Evolutionary conservation across 768 basidiomycete genomes (phyloP).

Genomic region (Termitomyces eurrhizus): DNA sequence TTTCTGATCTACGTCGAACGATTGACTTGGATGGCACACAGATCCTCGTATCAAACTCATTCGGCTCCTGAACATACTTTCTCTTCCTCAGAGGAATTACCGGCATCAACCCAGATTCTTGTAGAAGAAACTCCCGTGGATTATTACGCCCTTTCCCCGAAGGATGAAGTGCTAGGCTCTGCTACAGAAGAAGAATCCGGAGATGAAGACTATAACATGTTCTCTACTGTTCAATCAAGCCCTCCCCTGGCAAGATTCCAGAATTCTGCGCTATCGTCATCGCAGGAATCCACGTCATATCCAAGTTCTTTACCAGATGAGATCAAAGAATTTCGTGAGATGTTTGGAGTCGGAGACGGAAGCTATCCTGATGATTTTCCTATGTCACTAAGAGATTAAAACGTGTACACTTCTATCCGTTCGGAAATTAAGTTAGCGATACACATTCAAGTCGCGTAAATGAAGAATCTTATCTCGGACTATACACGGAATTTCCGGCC

Average conservation of each 20-base stretch:
- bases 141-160: constrained; percentile 14
- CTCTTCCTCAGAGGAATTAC: neutral
- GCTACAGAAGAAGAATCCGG: constrained; percentile 37
- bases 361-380: constrained; percentile 42
- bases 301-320: constrained; percentile 30
- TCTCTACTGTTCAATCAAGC: neutral
- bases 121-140: constrained; percentile 9
- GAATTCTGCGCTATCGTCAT: neutral
- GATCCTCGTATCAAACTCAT: neutral
- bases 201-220: constrained; percentile 18
- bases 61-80: neutral
- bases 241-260: neutral
- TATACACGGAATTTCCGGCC: constrained; percentile 2
- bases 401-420: neutral
- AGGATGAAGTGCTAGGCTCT: constrained; percentile 17
- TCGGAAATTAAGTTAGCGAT: neutral
- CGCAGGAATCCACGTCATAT: constrained; percentile 4
- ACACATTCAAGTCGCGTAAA: neutral
- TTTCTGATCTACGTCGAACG: neutral
- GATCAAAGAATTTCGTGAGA: constrained; percentile 38
- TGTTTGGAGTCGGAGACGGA: constrained; percentile 36
- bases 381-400: constrained; percentile 25
- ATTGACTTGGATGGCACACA: neutral
- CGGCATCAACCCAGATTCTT: constrained; percentile 5
- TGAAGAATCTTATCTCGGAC: neutral